A percentile compares a stretch with the other conserved stretches of the same genome.
Evolutionary conservation across 129 eudicot species (phyloP).

Genomic region (Escallonia rubra): DNA sequence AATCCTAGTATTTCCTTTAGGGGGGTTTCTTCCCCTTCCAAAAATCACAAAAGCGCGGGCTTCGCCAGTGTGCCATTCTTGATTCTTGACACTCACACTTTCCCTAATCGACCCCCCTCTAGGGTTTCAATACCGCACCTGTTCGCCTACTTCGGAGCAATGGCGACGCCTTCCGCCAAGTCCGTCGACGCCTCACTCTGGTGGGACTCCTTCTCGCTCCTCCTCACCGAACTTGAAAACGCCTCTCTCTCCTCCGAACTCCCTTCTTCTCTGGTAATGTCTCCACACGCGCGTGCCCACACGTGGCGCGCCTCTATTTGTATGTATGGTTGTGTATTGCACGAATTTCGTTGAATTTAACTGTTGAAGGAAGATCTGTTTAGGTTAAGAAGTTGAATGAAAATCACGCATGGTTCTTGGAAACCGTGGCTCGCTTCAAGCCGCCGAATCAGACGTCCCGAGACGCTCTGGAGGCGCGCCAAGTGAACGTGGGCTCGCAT

Average conservation of each 20-base stretch:
- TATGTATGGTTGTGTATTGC: neutral
- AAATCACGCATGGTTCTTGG: conserved; percentile 68
- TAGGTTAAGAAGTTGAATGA: conserved; percentile 73
- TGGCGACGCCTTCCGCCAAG: conserved; percentile 39
- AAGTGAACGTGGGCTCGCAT: conserved; percentile 59
- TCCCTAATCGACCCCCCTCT: conserved; percentile 7
- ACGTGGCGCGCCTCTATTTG: neutral
- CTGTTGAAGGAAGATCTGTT: neutral
- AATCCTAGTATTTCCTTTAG: too few species aligned
- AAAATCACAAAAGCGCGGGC: conserved; percentile 37
- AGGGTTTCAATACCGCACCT: conserved; percentile 28
- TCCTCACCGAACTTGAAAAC: conserved; percentile 75
- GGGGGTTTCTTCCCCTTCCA: too few species aligned
- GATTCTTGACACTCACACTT: conserved; percentile 9
- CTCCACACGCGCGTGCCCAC: neutral
- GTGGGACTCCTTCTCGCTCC: conserved; percentile 78
- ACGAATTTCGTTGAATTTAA: neutral
- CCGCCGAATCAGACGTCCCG: conserved; percentile 55
- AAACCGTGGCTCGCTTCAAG: conserved; percentile 54
- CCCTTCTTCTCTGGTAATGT: conserved; percentile 60
- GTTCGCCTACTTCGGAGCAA: conserved; percentile 17
- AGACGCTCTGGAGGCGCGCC: conserved; percentile 62
- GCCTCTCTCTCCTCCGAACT: conserved; percentile 46
- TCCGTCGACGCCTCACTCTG: conserved; percentile 76
- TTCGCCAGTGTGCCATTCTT: neutral